Evolutionary conservation across 78 protist genomes (phyloP).

Genomic region (Tieghemostelium lacteum): DNA sequence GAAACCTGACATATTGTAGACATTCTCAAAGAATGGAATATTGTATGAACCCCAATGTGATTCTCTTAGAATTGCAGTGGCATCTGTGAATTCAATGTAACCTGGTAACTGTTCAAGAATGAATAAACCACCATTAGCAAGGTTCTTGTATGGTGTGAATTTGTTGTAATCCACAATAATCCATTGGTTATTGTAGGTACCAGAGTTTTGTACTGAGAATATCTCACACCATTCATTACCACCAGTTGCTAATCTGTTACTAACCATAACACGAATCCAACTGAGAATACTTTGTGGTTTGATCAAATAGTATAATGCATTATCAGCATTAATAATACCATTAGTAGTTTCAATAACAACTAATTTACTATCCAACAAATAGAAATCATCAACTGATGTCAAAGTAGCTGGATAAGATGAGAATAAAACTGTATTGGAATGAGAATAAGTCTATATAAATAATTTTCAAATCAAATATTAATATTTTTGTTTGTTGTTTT

Average conservation of each 20-base stretch:
- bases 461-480: no score
- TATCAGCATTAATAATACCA: slow-evolving; percentile 43
- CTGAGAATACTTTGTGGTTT: slow-evolving; percentile 58
- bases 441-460: not conserved
- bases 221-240: slow-evolving; percentile 49
- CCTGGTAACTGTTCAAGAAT: slow-evolving; percentile 94
- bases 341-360: slow-evolving; percentile 88
- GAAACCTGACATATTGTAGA: slow-evolving; percentile 87
- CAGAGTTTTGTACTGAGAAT: slow-evolving; percentile 75
- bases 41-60: slow-evolving; percentile 92
- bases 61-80: slow-evolving; percentile 30
- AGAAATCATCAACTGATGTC: slow-evolving; percentile 86
- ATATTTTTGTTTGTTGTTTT: not conserved
- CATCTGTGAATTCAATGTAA: slow-evolving; percentile 62
- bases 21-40: slow-evolving; percentile 85
- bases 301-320: slow-evolving; percentile 48
- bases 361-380: slow-evolving; percentile 70
- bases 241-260: slow-evolving; percentile 52
- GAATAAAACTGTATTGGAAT: slow-evolving; percentile 22
- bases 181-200: slow-evolving; percentile 89
- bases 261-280: slow-evolving; percentile 81
- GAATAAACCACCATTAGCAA: slow-evolving; percentile 73
- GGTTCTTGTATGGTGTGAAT: slow-evolving; percentile 78
- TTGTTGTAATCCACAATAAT: slow-evolving; percentile 85
- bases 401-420: slow-evolving; percentile 82